Percentiles rank a stretch among this genome's conserved stretches.
Evolutionary conservation across 225 moss, liverwort and hornwort genomes (phyloP).

Genomic region (Pseudisothecium myosuroides): DNA sequence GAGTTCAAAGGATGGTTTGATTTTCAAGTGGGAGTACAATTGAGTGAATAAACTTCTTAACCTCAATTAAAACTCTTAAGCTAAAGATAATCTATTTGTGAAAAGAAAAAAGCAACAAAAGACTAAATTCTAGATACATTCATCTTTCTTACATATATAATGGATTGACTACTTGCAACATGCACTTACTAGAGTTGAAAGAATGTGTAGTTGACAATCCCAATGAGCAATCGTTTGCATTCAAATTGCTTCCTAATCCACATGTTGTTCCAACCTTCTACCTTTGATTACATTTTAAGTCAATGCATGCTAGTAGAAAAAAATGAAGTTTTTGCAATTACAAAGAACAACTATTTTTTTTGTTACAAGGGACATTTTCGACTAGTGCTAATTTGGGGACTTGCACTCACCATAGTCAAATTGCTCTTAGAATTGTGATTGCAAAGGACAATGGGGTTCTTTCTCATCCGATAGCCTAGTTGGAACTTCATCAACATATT

Average conservation of each 20-base stretch:
- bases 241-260: not conserved
- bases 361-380: too few relatives aligned
- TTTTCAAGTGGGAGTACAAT: not conserved
- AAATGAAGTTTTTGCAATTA: too few relatives aligned
- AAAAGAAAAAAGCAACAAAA: too few relatives aligned
- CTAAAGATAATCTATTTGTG: not conserved
- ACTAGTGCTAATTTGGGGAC: too few relatives aligned
- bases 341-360: too few relatives aligned
- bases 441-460: too few relatives aligned
- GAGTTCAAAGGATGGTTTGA: not conserved
- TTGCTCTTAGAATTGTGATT: too few relatives aligned
- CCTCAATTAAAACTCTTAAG: not conserved
- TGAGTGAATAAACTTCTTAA: not conserved
- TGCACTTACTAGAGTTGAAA: not conserved
- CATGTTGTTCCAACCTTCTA: not conserved
- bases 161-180: not conserved
- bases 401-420: too few relatives aligned
- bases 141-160: not conserved
- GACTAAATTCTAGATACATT: not conserved
- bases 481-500: too few relatives aligned
- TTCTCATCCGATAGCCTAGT: too few relatives aligned
- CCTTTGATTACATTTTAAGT: not conserved
- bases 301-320: not conserved
- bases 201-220: not conserved
- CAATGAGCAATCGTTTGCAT: not conserved